Base-by-base conservation (phyloP, 2,329 filamentous ascomycete species). In the Venturia asperata region DNA sequence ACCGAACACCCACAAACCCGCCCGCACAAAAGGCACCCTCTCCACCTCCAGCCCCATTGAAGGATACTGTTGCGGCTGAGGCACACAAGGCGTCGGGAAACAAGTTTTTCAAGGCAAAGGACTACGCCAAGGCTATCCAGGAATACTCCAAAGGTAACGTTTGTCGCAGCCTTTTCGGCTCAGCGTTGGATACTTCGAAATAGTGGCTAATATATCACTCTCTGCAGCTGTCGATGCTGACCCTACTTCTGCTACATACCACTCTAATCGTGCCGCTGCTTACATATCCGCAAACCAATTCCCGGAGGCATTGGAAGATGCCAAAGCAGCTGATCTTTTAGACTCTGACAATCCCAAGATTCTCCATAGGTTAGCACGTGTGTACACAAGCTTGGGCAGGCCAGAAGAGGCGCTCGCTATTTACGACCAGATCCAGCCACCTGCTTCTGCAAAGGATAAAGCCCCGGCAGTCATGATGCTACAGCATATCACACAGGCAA, bases 71-170 rank as follows among this genome's bases (percentile, higher is more conserved):
- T 24, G 89, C 93, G 64, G 91, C 93, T 34, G 94, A 99, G 78
- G 83, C 86, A 15, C 96, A 88, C 84, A 99, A 99, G 82, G 85
- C 90, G 71, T 86, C 90, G 1, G 94, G 94, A 66, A 99, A 99
- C 80, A 94, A 94, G 73, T 93, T 91, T 74, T 99, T 97, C 84
- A 97, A 97, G 81, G 90, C 92, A 68, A 91, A 89, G 74, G 90
- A 97, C 73, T 99, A 93, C 76, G 79, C 82, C 67, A 88, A 89
- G 74, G 93, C 94, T 30, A 92, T 97, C 74, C 85, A 90, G 70
- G 91, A 97, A 77, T 99, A 97, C 77, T 91, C 90, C 70, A 96
- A 96, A 85, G 93, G 93, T 96, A 81, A 27, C 67, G 81, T 72
- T 61, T 62, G 13, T 39, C 15, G n/a, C 58, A 43, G 52, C 42